Percentiles rank a stretch among this genome's conserved stretches.
Conservation (phyloP, 164 flowering plant species). For the Saururus chinensis region DNA sequence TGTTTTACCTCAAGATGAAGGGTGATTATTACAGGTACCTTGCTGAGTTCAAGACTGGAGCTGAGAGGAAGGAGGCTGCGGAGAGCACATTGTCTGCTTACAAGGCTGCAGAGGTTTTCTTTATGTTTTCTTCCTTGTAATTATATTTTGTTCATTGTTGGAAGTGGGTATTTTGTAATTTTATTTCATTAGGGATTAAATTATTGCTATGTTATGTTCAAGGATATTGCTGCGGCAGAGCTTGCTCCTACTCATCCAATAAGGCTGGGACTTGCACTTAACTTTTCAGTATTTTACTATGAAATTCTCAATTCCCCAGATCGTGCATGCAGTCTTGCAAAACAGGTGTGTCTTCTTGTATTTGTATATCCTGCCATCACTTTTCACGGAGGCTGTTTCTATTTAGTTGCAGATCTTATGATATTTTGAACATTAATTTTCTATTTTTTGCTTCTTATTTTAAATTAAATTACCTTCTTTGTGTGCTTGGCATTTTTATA, state of each 20-base stretch:
- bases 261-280: constrained; percentile 71
- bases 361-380: not conserved
- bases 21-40: constrained; percentile 68
- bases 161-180: not conserved
- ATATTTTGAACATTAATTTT: too few species aligned
- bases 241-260: constrained; percentile 23
- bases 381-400: too few species aligned
- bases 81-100: constrained; percentile 68
- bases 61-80: constrained; percentile 67
- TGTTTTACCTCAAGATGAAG: constrained; percentile 70
- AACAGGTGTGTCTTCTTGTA: constrained; percentile 33
- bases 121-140: too few species aligned
- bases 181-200: constrained; percentile 41
- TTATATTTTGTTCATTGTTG: not conserved
- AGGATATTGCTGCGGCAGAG: not conserved
- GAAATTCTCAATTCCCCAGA: constrained; percentile 80
- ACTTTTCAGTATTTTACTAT: constrained; percentile 78
- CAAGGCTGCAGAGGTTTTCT: constrained; percentile 12
- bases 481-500: too few species aligned
- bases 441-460: too few species aligned
- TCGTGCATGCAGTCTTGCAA: constrained; percentile 71
- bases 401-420: too few species aligned
- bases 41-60: constrained; percentile 69
- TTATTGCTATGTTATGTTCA: not conserved
- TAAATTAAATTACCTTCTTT: too few species aligned